Base-by-base conservation (phyloP, 148 eudicot species). In the Rheum nobile region DNA sequence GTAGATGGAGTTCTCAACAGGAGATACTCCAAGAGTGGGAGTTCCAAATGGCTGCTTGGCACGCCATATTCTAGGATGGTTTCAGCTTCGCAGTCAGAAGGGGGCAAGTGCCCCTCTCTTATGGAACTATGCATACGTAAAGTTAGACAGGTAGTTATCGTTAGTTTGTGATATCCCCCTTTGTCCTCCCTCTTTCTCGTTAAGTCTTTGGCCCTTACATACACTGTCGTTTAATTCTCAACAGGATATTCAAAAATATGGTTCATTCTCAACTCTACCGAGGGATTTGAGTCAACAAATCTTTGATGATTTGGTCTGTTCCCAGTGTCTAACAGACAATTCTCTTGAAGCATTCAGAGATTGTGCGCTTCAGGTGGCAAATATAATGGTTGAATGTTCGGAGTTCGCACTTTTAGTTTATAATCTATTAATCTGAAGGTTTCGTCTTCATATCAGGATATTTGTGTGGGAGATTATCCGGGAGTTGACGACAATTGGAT, bases 251-350 rank as follows among this genome's bases (percentile, higher is more conserved):
- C 73, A 67, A 42, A 81, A 79, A 71, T 83, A 86, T 67, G 72
- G 55, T 46, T 39, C 81, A 70, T 85, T 90, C 39, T 86, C 90
- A 44, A 78, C 83, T 86, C 82, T 88, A 72, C 96, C 96, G 69
- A 83, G 92, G 83, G 96, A 90, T 77, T 80, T 90, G 65, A 90
- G 83, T 75, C 96, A 90, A 75, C 88, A 84, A 76, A 81, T 90
- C n/a, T 85, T 90, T 75, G 81, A 88, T 76, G 90, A 88, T 76
- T 75, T 88, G 77, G 88, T 88, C 73, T 72, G 55, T 79, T 82
- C 87, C 3, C 85, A 82, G 63, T 39, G 81, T 75, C 80, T 90
- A 24, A 80, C 78, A 35, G 87, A 78, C 44, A 83, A 35, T 59
- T 74, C 73, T 75, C 84, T 88, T 71, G 79, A 82, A 78, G 87